Percentiles rank a stretch among this genome's conserved stretches.
Conservation (phyloP, 2,329 filamentous ascomycete species). For the Lachnellula occidentalis region DNA sequence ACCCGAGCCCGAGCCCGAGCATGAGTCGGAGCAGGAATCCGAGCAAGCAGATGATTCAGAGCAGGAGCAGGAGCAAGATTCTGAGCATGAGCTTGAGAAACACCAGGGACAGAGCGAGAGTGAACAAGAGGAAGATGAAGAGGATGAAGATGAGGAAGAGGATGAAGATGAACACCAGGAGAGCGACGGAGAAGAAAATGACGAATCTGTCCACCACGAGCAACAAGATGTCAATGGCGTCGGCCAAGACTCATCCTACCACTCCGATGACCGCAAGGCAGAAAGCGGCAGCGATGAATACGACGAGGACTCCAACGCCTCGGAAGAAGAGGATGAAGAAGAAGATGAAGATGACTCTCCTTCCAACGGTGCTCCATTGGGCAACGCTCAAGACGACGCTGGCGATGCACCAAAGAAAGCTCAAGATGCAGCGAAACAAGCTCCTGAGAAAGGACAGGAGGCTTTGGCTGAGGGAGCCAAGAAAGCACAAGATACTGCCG, state of each 20-base stretch:
- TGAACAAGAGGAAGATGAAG: constrained; percentile 5
- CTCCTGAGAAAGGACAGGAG: background rate
- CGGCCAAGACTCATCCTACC: background rate
- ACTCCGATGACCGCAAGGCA: background rate
- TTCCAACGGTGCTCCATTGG: constrained; percentile 3
- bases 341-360: constrained; percentile 4
- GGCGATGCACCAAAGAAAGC: constrained; percentile 3
- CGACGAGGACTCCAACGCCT: constrained; percentile 1
- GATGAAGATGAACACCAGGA: constrained; percentile 3
- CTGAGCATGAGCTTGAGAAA: background rate
- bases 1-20: constrained; percentile 14
- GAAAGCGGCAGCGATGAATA: constrained; percentile 3
- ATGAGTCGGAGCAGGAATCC: constrained; percentile 2
- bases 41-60: background rate
- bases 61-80: background rate
- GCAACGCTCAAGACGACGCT: constrained; percentile 2
- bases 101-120: constrained; percentile 4
- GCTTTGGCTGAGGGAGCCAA: background rate
- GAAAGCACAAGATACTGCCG: constrained; percentile 1
- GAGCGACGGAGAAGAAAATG: background rate
- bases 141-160: constrained; percentile 4
- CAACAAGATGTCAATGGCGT: background rate
- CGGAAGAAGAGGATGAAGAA: constrained; percentile 9
- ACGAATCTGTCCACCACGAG: background rate
- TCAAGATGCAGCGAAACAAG: background rate